Conservation (phyloP, 495 filamentous ascomycete species). For the Aspergillus nidulans region DNA sequence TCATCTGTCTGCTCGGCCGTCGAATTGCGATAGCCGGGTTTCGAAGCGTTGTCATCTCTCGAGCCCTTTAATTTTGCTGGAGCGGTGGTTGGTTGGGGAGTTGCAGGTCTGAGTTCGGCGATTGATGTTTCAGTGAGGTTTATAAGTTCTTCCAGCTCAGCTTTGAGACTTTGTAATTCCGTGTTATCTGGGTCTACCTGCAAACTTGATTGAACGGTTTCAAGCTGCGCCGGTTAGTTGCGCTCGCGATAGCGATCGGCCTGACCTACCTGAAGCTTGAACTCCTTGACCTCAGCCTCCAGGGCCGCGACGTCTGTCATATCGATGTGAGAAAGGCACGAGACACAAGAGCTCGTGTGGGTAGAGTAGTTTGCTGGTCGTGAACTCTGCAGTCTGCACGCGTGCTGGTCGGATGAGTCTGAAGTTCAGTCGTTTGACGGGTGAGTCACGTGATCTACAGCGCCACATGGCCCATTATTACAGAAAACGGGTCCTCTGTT, state of each 20-base stretch:
- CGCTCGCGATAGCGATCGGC: not conserved
- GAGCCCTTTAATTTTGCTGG: conserved; percentile 62
- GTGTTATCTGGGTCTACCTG: conserved; percentile 78
- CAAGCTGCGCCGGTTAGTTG: conserved; percentile 53
- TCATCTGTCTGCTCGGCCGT: conserved; percentile 39
- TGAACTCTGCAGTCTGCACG: not conserved
- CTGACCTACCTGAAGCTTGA: conserved; percentile 68
- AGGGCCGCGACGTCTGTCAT: conserved; percentile 60
- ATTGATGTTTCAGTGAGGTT: conserved; percentile 71
- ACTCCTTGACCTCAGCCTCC: conserved; percentile 76
- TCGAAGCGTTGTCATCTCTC: conserved; percentile 64
- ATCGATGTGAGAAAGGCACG: conserved; percentile 21
- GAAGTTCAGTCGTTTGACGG: not conserved
- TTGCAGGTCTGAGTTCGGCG: conserved; percentile 62
- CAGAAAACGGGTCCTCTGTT: not conserved
- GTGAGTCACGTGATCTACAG: not conserved
- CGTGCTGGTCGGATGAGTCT: not conserved
- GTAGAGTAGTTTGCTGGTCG: not conserved
- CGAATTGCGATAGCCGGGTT: conserved; percentile 50
- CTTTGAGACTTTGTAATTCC: conserved; percentile 72
- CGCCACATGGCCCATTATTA: not conserved
- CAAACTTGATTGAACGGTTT: conserved; percentile 69
- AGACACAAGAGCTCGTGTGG: not conserved
- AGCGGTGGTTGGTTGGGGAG: conserved; percentile 40
- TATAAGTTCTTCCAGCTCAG: conserved; percentile 82